Percentiles rank a stretch among this genome's conserved stretches.
Conservation (phyloP, 139 green algal genomes). For the Micractinium conductrix region DNA sequence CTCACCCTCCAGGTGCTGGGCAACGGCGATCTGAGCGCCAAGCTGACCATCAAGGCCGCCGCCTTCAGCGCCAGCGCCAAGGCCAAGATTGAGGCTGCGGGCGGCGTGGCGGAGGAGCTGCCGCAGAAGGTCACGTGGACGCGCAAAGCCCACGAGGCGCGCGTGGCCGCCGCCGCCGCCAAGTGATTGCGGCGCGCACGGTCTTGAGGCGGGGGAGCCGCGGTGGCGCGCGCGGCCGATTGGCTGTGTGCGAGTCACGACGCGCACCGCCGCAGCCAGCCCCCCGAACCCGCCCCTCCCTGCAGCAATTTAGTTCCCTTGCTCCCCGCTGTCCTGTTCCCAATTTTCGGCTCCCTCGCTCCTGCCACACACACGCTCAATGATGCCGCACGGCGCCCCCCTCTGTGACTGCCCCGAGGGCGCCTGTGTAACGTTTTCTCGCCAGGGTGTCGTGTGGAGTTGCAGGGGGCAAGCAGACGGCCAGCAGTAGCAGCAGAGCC, state of each 20-base stretch:
- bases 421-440: not conserved
- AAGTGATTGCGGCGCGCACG: not conserved
- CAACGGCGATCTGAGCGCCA: conserved; percentile 78
- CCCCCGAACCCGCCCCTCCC: no score
- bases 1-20: conserved; percentile 83
- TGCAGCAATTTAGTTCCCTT: not conserved
- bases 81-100: conserved; percentile 90
- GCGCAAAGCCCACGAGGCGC: conserved; percentile 57
- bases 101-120: conserved; percentile 73
- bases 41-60: conserved; percentile 84
- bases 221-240: not conserved
- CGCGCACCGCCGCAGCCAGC: no score
- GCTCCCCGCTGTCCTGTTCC: not conserved
- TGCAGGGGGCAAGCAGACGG: not conserved
- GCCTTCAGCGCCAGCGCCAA: conserved; percentile 82
- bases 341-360: conserved; percentile 10
- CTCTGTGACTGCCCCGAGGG: not conserved
- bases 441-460: not conserved
- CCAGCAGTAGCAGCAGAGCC: not conserved
- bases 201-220: not conserved
- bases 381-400: not conserved
- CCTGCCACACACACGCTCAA: not conserved
- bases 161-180: conserved; percentile 34
- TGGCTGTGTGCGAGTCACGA: no score
- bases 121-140: conserved; percentile 82